Percentiles rank a stretch among this genome's conserved stretches.
Conservation (phyloP, 1,284 basidiomycete genomes). For the Cryptococcus neoformans region DNA sequence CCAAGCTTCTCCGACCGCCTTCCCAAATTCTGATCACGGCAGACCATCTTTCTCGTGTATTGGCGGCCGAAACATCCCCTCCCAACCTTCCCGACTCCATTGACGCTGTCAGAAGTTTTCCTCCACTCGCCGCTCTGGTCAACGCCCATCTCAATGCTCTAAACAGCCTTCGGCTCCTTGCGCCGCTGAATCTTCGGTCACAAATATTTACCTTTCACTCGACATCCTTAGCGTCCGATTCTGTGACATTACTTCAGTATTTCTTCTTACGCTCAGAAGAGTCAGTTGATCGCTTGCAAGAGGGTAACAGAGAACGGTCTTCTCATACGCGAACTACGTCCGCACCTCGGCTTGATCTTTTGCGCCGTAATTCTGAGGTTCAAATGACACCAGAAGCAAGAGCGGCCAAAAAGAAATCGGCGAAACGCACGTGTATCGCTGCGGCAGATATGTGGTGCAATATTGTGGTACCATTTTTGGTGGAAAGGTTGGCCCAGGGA, state of each 20-base stretch:
- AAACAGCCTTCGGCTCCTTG: slow-evolving; percentile 77
- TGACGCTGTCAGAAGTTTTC: slow-evolving; percentile 63
- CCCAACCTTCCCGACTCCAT: slow-evolving; percentile 13
- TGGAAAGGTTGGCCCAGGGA: slow-evolving; percentile 65
- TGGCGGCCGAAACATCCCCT: slow-evolving; percentile 10
- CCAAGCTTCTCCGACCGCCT: slow-evolving; percentile 19
- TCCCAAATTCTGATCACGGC: slow-evolving; percentile 37
- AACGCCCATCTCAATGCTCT: slow-evolving; percentile 72
- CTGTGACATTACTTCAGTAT: slow-evolving; percentile 49
- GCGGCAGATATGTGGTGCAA: slow-evolving; percentile 53
- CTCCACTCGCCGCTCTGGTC: slow-evolving; percentile 69
- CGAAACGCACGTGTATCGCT: slow-evolving; percentile 54
- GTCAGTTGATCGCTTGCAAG: neutral
- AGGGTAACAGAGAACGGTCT: slow-evolving; percentile 4
- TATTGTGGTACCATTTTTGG: slow-evolving; percentile 65
- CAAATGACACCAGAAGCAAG: slow-evolving; percentile 33
- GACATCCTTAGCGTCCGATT: slow-evolving; percentile 50
- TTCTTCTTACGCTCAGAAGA: slow-evolving; percentile 16
- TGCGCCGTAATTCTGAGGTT: slow-evolving; percentile 34
- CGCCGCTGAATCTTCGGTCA: slow-evolving; percentile 59
- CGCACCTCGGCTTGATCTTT: slow-evolving; percentile 26
- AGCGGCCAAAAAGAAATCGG: slow-evolving; percentile 41
- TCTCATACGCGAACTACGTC: slow-evolving; percentile 18
- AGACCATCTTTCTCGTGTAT: slow-evolving; percentile 23
- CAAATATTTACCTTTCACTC: slow-evolving; percentile 57